These are phyloP conservation scores for Fennellomyces sp. DNA, from an alignment of 371 early-diverging fungal species.

Conservation along the genomic window DNA sequence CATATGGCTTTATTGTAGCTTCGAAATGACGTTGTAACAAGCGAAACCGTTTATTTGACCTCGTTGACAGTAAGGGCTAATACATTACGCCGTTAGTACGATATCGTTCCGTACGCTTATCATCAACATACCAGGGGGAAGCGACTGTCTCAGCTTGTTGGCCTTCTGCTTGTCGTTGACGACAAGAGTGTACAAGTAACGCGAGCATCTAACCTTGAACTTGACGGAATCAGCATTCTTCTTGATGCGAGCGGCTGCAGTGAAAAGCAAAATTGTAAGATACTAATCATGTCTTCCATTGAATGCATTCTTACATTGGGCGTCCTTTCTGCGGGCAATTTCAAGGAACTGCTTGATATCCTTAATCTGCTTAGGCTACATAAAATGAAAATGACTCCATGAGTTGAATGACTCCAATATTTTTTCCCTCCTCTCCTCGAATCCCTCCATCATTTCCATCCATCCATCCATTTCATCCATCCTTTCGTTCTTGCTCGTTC, in stretches of 20 bases:
- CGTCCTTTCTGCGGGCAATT: slow-evolving; percentile 96
- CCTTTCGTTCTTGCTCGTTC: not conserved
- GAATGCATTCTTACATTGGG: slow-evolving; percentile 62
- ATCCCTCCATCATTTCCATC: slow-evolving; percentile 1
- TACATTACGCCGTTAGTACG: too few species aligned
- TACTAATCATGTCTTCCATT: not conserved
- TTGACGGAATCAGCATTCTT: slow-evolving; percentile 94
- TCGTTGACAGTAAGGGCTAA: slow-evolving; percentile 46
- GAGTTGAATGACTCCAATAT: not conserved
- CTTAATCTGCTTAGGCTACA: slow-evolving; percentile 93
- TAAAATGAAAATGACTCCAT: not conserved
- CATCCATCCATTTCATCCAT: not conserved
- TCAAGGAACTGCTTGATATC: slow-evolving; percentile 98
- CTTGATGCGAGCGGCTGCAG: slow-evolving; percentile 91
- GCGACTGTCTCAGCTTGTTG: slow-evolving; percentile 92
- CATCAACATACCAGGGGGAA: slow-evolving; percentile 75
- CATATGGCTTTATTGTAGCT: not conserved
- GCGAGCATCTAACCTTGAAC: slow-evolving; percentile 99
- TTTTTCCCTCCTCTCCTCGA: not conserved
- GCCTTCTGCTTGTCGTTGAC: slow-evolving; percentile 97
- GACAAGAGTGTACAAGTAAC: slow-evolving; percentile 97
- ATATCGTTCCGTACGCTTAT: too few species aligned
- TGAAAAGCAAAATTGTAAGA: not conserved
- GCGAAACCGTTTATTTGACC: slow-evolving; percentile 27
- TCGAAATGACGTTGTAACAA: not conserved